Conservation (phyloP, 192 early-diverging fungal species). For the Obelidium mucronatum region DNA sequence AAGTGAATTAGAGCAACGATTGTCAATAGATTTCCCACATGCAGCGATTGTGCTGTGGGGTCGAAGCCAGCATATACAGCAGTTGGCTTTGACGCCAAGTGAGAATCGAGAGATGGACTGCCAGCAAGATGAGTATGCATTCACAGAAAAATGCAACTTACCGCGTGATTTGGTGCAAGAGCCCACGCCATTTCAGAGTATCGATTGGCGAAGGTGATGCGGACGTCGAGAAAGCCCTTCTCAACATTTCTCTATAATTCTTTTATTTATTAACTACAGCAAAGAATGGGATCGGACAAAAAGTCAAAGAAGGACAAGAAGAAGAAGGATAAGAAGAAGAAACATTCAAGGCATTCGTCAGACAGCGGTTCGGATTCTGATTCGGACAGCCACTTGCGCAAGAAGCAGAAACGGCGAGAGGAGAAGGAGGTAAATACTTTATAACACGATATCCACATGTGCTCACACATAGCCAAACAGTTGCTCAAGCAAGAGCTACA, state of each 20-base stretch:
- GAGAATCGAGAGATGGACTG: slow-evolving; percentile 16
- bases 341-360: background rate
- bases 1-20: slow-evolving; percentile 89
- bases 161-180: background rate
- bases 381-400: background rate
- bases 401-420: slow-evolving; percentile 4
- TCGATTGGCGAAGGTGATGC: background rate
- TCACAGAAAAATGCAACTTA: background rate
- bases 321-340: slow-evolving; percentile 15
- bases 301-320: slow-evolving; percentile 6
- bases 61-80: slow-evolving; percentile 90
- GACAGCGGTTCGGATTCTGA: background rate
- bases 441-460: background rate
- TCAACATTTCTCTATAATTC: no score
- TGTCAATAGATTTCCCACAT: slow-evolving; percentile 89
- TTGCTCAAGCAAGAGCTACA: slow-evolving; percentile 28
- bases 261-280: background rate
- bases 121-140: background rate
- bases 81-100: background rate
- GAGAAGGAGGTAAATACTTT: slow-evolving; percentile 22
- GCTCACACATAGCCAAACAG: background rate
- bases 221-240: background rate
- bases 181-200: background rate
- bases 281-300: slow-evolving; percentile 15
- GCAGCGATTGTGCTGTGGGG: slow-evolving; percentile 89